Evolutionary conservation across 176 grass and related monocot genomes (phyloP).

Genomic region (Bolboschoenus planiculmis): DNA sequence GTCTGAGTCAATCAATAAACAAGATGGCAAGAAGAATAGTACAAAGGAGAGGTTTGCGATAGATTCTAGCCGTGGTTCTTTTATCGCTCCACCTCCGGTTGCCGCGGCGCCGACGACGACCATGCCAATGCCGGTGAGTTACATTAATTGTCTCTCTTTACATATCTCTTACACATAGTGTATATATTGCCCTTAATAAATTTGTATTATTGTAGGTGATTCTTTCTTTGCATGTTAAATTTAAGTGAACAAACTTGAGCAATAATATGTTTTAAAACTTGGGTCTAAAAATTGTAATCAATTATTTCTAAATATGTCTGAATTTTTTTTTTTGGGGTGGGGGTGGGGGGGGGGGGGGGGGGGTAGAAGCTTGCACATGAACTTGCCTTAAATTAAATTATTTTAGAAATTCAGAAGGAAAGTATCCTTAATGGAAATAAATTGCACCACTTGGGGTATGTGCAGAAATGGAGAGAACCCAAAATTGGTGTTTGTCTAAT

Average conservation of each 20-base stretch:
- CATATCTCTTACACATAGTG: background rate
- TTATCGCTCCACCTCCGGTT: background rate
- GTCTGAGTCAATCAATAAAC: constrained; percentile 11
- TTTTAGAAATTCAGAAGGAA: background rate
- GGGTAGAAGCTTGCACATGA: no score
- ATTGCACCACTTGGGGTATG: background rate
- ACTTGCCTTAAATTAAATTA: background rate
- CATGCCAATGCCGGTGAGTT: constrained; percentile 20
- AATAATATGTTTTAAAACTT: background rate
- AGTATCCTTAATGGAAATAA: constrained; percentile 3
- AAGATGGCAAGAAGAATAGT: constrained; percentile 20
- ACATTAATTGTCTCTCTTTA: background rate
- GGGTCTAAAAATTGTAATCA: background rate
- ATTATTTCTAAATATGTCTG: background rate
- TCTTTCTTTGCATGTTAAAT: constrained; percentile 22
- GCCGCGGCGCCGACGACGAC: constrained; percentile 2
- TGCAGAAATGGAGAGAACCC: background rate
- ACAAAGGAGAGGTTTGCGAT: constrained; percentile 10
- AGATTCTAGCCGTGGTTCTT: constrained; percentile 9
- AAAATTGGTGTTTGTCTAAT: constrained; percentile 7
- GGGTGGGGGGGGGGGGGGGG: no score
- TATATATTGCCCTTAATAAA: background rate
- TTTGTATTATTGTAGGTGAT: background rate
- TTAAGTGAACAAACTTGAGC: background rate
- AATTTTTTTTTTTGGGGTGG: background rate